Percentiles rank a stretch among this genome's conserved stretches.
Conservation (phyloP, 176 grass and related monocot genomes). For the Thinopyrum elongatum region DNA sequence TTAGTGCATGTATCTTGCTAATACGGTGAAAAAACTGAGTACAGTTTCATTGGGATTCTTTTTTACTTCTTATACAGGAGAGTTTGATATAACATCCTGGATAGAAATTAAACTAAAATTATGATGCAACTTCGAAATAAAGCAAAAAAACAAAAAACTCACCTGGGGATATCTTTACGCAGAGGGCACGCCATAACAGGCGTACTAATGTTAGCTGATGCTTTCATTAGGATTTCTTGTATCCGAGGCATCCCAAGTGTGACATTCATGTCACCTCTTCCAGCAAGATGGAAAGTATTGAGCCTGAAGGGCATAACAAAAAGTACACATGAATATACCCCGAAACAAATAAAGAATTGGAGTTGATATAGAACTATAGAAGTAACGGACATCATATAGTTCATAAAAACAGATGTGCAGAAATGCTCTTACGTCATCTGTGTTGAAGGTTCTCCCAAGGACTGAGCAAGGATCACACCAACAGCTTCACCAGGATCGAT, state of each 20-base stretch:
- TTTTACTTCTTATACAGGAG: not conserved
- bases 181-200: constrained; percentile 75
- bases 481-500: constrained; percentile 85
- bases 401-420: not conserved
- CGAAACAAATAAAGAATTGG: not conserved
- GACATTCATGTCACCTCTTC: constrained; percentile 91
- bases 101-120: too few species aligned
- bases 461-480: constrained; percentile 92
- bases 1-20: not conserved
- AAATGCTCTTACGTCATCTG: constrained; percentile 89
- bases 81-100: not conserved
- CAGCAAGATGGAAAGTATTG: constrained; percentile 98
- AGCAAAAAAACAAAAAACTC: constrained; percentile 33
- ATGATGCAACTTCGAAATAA: not conserved
- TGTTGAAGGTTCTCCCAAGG: constrained; percentile 92
- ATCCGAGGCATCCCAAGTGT: constrained; percentile 91
- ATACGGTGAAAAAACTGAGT: not conserved
- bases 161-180: constrained; percentile 21
- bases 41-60: not conserved
- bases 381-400: not conserved
- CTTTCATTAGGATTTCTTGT: constrained; percentile 88
- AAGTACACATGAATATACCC: not conserved
- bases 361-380: not conserved
- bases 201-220: constrained; percentile 63
- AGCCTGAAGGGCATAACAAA: constrained; percentile 46